phyloP scores from a whole-genome alignment of 2,329 filamentous ascomycete species.

The Didymella segeticola region DNA sequence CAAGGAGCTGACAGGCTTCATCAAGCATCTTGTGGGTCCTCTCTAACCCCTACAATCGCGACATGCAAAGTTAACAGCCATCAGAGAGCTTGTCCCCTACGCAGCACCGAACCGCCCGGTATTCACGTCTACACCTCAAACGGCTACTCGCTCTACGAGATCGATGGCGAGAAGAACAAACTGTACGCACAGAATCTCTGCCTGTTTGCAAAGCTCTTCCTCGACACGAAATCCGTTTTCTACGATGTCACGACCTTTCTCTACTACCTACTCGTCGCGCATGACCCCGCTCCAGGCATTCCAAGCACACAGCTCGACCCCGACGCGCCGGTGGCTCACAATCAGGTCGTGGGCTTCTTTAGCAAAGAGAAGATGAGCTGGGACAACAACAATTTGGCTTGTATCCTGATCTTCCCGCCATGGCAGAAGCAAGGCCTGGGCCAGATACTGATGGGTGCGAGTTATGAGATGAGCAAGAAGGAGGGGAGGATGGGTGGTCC shows the following conservation, averaged over 20 bases:
- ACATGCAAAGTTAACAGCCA: constrained; percentile 5
- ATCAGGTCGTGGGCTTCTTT: constrained; percentile 90
- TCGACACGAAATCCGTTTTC: constrained; percentile 98
- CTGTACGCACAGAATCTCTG: constrained; percentile 95
- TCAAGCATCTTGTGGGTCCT: constrained; percentile 51
- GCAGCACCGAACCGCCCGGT: constrained; percentile 64
- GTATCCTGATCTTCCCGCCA: constrained; percentile 93
- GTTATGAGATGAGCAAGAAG: constrained; percentile 86
- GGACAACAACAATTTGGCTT: constrained; percentile 98
- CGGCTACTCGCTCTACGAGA: constrained; percentile 87
- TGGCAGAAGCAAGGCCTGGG: constrained; percentile 93
- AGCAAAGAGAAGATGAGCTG: constrained; percentile 98
- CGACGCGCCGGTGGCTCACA: constrained; percentile 8
- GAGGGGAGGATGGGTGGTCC: constrained; percentile 88
- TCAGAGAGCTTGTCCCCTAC: constrained; percentile 54
- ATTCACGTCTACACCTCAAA: constrained; percentile 78
- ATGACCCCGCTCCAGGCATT: constrained; percentile 54
- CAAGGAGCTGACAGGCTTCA: constrained; percentile 56
- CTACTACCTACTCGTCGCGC: constrained; percentile 89
- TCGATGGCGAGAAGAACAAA: constrained; percentile 86
- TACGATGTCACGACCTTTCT: constrained; percentile 95
- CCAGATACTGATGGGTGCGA: constrained; percentile 86
- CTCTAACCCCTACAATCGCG: not conserved
- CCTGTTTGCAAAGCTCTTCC: constrained; percentile 94
- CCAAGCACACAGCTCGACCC: constrained; percentile 38